Evolutionary conservation across 208 protist species (phyloP).

Genomic region (Wallacemonas sp.): DNA sequence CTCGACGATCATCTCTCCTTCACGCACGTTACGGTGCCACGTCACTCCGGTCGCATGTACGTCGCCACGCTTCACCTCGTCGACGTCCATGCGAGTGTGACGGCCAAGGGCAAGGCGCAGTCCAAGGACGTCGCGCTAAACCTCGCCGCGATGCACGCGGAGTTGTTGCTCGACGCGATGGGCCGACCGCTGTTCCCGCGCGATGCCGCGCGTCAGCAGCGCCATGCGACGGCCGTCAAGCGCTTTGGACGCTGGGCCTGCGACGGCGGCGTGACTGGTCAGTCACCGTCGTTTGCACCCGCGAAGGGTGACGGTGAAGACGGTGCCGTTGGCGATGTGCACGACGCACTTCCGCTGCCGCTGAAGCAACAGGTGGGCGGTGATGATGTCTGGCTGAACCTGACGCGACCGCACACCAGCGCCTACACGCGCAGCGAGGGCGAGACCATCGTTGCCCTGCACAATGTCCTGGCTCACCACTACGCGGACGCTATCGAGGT

Average conservation of each 20-base stretch:
- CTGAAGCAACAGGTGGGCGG: slow-evolving; percentile 73
- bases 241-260: slow-evolving; percentile 75
- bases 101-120: slow-evolving; percentile 55
- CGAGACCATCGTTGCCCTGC: slow-evolving; percentile 54
- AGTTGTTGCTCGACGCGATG: slow-evolving; percentile 74
- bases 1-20: slow-evolving; percentile 35
- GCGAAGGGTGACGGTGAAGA: not conserved
- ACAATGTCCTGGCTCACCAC: slow-evolving; percentile 53
- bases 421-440: slow-evolving; percentile 32
- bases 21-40: slow-evolving; percentile 26
- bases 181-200: slow-evolving; percentile 56
- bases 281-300: not conserved
- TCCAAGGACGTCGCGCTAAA: slow-evolving; percentile 55
- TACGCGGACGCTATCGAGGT: slow-evolving; percentile 58
- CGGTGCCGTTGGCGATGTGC: not conserved
- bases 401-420: not conserved
- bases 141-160: slow-evolving; percentile 81
- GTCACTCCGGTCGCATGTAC: slow-evolving; percentile 38
- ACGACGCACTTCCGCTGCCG: slow-evolving; percentile 60
- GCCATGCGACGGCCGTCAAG: slow-evolving; percentile 50
- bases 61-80: slow-evolving; percentile 54
- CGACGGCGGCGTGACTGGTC: slow-evolving; percentile 23
- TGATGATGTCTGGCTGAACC: slow-evolving; percentile 62
- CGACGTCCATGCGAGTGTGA: slow-evolving; percentile 14
- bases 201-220: slow-evolving; percentile 42